Base-by-base conservation (phyloP, 345 rosid species). In the Moringa oleifera region DNA sequence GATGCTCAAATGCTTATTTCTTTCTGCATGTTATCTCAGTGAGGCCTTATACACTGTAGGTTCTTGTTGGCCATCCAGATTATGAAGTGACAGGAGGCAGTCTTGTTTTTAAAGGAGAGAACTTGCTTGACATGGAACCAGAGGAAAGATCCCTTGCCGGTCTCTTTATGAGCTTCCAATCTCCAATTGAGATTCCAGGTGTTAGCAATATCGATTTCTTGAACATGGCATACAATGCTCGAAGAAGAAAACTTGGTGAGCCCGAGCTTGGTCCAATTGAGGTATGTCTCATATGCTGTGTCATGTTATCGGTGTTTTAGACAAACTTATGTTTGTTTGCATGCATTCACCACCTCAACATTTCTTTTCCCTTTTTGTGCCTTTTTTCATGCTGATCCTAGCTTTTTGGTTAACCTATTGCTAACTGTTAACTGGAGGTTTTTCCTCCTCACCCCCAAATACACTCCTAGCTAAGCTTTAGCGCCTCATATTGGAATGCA, bases 61-160 rank as follows among this genome's bases (percentile, higher is more conserved):
- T 94, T 74, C 96, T 94, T 67, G 95, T 87, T 57, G 97, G 95
- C 45, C 99, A 91, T 80, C 96, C 95, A 0, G 95, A 89, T 77
- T 95, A 91, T 73, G 94, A 88, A 72, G 95, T 95, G 64, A 91
- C 95, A 0, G 90, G 90, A 54, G 97, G 99, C 16, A 84, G 87
- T 80, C 79, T 83, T 60, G 69, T 81, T 23, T 95, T 91, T 75
- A 90, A 87, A 73, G 97, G 91, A 59, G 71, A 83, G 71, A 75
- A 85, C 74, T 76, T 91, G 56, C 89, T 95, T 58, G 94, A 89
- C n/a, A 83, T 89, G 95, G 95, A 84, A 73, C 97, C 97, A 2
- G 97, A 91, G 72, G 95, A 91, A 63, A 79, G 97, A 72, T 88
- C 97, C 53, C 93, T 94, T 61, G 95, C 97, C 4, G 99, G 97